Evolutionary conservation across 169 alveolate genomes (phyloP), one percentile per base, ranked within the genome.

Genomic region (Plasmodium reichenowi): DNA sequence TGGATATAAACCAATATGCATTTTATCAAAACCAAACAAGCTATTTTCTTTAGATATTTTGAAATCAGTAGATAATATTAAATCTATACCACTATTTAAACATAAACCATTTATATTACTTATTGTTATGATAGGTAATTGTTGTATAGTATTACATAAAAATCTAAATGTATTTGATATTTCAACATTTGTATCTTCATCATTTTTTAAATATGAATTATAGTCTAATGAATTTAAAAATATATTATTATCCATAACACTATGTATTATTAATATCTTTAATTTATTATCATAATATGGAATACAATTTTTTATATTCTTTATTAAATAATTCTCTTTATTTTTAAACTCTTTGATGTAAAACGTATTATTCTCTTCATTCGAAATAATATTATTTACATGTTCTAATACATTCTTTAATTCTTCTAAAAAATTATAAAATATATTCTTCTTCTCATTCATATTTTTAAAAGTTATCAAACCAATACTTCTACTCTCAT

Each of bases 91-190:
- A n/a, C 90, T 38, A 50, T 80, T 80, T 24, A 45, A 54, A 45
- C 90, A 80, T 15, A 26, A n/a, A 0, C 90, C 90, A 71, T 80
- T 80, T 26, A 80, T 80, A 45, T 47, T 80, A 15, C 90, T 67
- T 0, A 80, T 50, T 0, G 90, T 80, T 32, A 80, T 80, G 0
- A 80, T 38, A 13, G 90, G 90, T 59, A 80, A 15, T 3, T 58
- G 32, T 45, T 80, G 90, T 9, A 80, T 66, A 12, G 32, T 52
- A 72, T 68, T 80, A 47, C 90, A 80, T 26, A 80, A 26, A 43
- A 29, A 52, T 58, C 90, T 45, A 71, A 80, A 80, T 20, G 64
- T 15, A 13, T 68, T 80, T 43, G 90, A 26, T 0, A 80, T 56
- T 7, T 80, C 29, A 13, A 20, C 73, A 71, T 80, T 80, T 10